These are phyloP conservation scores for Solanum hybrid DNA, from an alignment of 305 asterid genomes.

Conservation along the genomic window DNA sequence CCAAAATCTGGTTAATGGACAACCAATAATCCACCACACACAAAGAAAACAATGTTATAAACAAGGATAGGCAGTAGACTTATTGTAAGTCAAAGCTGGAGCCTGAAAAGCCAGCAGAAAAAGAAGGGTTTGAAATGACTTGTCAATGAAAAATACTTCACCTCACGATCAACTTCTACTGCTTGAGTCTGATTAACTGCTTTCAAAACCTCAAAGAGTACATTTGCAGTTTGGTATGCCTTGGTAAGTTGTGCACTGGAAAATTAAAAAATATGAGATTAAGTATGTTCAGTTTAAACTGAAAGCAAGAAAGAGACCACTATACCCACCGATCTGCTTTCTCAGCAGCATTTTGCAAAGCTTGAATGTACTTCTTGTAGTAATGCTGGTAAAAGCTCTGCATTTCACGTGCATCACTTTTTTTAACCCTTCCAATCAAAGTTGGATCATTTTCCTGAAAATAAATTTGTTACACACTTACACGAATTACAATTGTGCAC, in stretches of 20 bases:
- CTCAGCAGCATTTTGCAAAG: constrained; percentile 97
- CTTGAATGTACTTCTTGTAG: constrained; percentile 93
- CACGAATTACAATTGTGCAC: not conserved
- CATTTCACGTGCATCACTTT: constrained; percentile 99
- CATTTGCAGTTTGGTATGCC: constrained; percentile 98
- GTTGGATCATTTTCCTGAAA: constrained; percentile 97
- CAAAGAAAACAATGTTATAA: constrained; percentile 1
- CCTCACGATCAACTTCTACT: constrained; percentile 99
- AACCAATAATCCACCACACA: constrained; percentile 8
- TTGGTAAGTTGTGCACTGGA: constrained; percentile 94
- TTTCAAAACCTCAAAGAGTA: constrained; percentile 96
- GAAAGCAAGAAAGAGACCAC: not conserved
- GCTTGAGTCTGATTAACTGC: constrained; percentile 95
- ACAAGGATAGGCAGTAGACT: constrained; percentile 1
- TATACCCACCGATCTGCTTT: constrained; percentile 88
- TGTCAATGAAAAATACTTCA: constrained; percentile 7
- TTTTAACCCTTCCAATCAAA: constrained; percentile 91
- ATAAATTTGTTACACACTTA: constrained; percentile 1
- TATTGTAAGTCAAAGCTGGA: constrained; percentile 7
- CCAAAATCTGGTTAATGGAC: constrained; percentile 56
- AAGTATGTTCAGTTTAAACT: not conserved
- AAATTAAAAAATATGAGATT: constrained; percentile 15
- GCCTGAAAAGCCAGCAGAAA: not conserved
- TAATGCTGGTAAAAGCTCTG: constrained; percentile 99
- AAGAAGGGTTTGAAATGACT: constrained; percentile 3